Percentiles rank a stretch among this genome's conserved stretches.
Conservation (phyloP, 1,284 basidiomycete species). For the Trametes pubescens region DNA sequence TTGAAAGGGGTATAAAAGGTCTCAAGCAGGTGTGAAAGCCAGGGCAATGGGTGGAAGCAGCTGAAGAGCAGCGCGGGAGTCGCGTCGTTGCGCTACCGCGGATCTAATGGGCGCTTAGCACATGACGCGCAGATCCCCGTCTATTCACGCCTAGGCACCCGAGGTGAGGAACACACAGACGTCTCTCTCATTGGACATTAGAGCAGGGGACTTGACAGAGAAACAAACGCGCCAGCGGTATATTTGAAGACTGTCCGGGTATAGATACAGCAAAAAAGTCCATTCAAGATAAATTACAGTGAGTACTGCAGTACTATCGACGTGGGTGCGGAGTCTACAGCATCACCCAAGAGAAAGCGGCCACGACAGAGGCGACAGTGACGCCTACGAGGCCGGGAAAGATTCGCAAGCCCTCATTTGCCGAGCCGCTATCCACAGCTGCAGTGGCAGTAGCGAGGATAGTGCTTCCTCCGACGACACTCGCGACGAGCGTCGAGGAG, state of each 20-base stretch:
- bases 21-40: neutral
- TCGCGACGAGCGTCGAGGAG: constrained; percentile 28
- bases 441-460: constrained; percentile 26
- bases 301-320: too few species aligned
- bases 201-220: neutral
- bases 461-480: constrained; percentile 25
- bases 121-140: neutral
- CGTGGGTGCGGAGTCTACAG: constrained; percentile 5
- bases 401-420: neutral
- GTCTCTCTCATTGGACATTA: neutral
- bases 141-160: neutral
- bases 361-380: neutral
- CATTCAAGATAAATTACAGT: neutral
- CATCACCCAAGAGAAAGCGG: constrained; percentile 19
- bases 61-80: neutral
- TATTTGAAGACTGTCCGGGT: neutral
- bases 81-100: neutral
- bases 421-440: constrained; percentile 12
- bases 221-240: constrained; percentile 3
- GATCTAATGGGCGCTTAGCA: neutral
- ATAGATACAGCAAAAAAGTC: constrained; percentile 12
- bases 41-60: neutral
- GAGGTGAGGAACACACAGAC: neutral
- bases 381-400: constrained; percentile 7
- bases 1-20: neutral